Evolutionary conservation across 148 eudicot species (phyloP), one percentile per base, ranked within the genome.

Genomic region (Hydrangea macrophylla): DNA sequence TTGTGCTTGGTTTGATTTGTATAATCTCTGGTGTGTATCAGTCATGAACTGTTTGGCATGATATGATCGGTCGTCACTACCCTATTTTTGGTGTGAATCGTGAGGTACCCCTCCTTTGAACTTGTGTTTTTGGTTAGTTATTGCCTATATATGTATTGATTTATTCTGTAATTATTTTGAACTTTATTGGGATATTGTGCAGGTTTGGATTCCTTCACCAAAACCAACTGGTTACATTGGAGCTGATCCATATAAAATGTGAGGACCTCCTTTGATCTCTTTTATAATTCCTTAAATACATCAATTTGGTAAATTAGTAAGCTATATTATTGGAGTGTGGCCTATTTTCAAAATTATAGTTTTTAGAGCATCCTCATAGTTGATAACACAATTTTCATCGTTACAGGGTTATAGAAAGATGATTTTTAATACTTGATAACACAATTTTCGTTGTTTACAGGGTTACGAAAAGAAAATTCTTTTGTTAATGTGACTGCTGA

Each of bases 181-280:
- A 31, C 55, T 58, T 44, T 12, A 18, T 58, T 23, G 51, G 56
- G n/a, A 9, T 70, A 28, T 20, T 42, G 12, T 73, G 37, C 65
- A 92, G 98, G 86, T 74, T 32, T 85, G 89, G 85, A 81, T 92
- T 77, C 90, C 99, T 9, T 72, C 91, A 60, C 89, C 99, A 2
- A 95, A 87, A 67, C 99, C 99, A 36, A 84, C 90, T 64, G 99
- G 93, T 36, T 91, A 69, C 71, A 91, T 97, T 70, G 97, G 97
- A 65, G 96, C 99, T 71, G 99, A 95, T 89, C 93, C 99, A 18
- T 89, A 91, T 61, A 95, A 95, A 76, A 80, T 95, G 98, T 92
- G 71, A 75, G 92, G 27, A n/a, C 11, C 35, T 36, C 30, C 42
- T 60, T n/a, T n/a, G n/a, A n/a, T n/a, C n/a, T n/a, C n/a, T n/a